phyloP scores from a whole-genome alignment of 2,329 filamentous ascomycete genomes.

The Aspergillus pseudoterreus region DNA sequence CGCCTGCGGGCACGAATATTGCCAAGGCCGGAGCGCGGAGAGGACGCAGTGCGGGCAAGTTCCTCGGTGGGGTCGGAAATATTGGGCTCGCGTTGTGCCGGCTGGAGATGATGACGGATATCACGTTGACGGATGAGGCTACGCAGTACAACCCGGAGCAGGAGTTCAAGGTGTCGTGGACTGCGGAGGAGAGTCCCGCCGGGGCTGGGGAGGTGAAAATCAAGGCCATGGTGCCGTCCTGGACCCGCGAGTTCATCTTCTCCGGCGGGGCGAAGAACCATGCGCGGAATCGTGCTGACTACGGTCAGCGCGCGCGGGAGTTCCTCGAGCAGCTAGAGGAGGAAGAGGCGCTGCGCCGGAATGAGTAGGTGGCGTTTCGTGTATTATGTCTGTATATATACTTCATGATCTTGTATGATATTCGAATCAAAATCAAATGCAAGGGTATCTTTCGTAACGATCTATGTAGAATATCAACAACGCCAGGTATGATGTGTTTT shows the following conservation, averaged over 20 bases:
- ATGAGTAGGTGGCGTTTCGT: constrained; percentile 15
- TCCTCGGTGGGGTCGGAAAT: constrained; percentile 75
- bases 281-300: constrained; percentile 18
- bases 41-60: constrained; percentile 74
- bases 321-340: constrained; percentile 36
- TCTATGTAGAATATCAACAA: constrained; percentile 2
- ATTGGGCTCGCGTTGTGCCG: constrained; percentile 83
- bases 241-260: constrained; percentile 53
- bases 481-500: neutral
- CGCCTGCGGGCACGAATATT: constrained; percentile 49
- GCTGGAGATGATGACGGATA: constrained; percentile 84
- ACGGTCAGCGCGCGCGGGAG: constrained; percentile 32
- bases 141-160: constrained; percentile 57
- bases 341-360: constrained; percentile 26
- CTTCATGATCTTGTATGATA: constrained; percentile 20
- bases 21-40: constrained; percentile 47
- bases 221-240: constrained; percentile 80
- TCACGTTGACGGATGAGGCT: constrained; percentile 65
- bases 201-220: constrained; percentile 48
- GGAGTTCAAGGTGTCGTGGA: constrained; percentile 59
- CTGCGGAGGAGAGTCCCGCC: constrained; percentile 40
- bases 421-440: neutral
- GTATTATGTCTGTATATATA: constrained; percentile 16
- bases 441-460: constrained; percentile 21
- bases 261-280: constrained; percentile 37